Percentiles rank a stretch among this genome's conserved stretches.
Conservation (phyloP, 495 filamentous ascomycete species). For the Penicillium nucicola region DNA sequence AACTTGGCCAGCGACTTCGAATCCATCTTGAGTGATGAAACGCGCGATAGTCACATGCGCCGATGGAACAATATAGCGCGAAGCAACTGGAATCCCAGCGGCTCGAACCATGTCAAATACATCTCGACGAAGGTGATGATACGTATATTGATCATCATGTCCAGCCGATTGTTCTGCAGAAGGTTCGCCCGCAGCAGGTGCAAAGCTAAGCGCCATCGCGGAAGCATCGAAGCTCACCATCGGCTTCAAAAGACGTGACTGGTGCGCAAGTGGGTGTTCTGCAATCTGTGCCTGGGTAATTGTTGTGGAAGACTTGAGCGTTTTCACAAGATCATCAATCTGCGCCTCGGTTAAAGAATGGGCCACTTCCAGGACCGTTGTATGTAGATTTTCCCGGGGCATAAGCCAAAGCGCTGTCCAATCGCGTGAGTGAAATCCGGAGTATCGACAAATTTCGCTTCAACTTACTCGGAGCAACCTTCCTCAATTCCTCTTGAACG, state of each 20-base stretch:
- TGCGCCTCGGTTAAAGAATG: slow-evolving; percentile 15
- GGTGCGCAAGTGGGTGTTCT: slow-evolving; percentile 53
- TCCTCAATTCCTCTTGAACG: slow-evolving; percentile 60
- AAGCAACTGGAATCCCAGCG: slow-evolving; percentile 57
- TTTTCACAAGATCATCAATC: slow-evolving; percentile 17
- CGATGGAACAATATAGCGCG: slow-evolving; percentile 76
- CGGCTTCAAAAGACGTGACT: slow-evolving; percentile 70
- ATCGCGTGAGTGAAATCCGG: not conserved
- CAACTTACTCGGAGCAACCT: slow-evolving; percentile 60
- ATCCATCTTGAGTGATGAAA: slow-evolving; percentile 59
- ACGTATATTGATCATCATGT: slow-evolving; percentile 62
- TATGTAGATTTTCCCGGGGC: slow-evolving; percentile 68
- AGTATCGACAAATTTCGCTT: not conserved
- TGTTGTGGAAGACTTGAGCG: slow-evolving; percentile 42
- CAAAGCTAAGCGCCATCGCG: slow-evolving; percentile 75
- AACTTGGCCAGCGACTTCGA: slow-evolving; percentile 27
- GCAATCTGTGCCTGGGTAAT: slow-evolving; percentile 47
- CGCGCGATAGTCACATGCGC: slow-evolving; percentile 80
- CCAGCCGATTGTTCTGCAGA: not conserved
- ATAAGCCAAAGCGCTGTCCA: slow-evolving; percentile 75
- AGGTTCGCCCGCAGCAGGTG: slow-evolving; percentile 63
- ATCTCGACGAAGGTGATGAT: slow-evolving; percentile 81
- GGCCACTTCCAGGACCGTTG: slow-evolving; percentile 51
- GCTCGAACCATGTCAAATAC: slow-evolving; percentile 55
- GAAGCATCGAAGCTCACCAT: slow-evolving; percentile 74